Evolutionary conservation across 176 grass and related monocot species (phyloP).

Genomic region (Avena insularis): DNA sequence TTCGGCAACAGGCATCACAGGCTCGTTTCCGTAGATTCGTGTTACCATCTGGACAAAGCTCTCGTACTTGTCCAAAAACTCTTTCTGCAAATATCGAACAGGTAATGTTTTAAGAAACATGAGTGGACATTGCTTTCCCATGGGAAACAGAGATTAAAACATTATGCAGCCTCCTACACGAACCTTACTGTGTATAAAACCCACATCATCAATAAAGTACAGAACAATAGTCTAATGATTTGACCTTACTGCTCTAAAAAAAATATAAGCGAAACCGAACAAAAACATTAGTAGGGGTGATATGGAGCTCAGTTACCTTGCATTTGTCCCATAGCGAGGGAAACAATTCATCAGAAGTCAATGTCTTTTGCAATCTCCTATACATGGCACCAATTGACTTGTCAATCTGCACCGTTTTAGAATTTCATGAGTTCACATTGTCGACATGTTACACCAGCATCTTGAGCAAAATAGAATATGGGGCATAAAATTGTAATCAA

Average conservation of each 20-base stretch:
- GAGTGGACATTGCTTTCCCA: not conserved
- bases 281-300: not conserved
- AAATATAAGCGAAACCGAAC: not conserved
- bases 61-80: constrained; percentile 87
- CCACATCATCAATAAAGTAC: not conserved
- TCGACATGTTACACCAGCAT: constrained; percentile 1
- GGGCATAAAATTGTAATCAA: not conserved
- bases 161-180: not conserved
- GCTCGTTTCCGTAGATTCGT: constrained; percentile 80
- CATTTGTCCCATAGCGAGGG: constrained; percentile 95
- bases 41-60: constrained; percentile 86
- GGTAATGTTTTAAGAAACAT: not conserved
- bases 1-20: constrained; percentile 67
- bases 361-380: constrained; percentile 84
- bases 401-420: constrained; percentile 70
- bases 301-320: constrained; percentile 60
- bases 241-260: constrained; percentile 21
- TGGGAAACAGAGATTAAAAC: not conserved
- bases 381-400: constrained; percentile 87
- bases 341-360: constrained; percentile 86
- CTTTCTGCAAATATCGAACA: constrained; percentile 66
- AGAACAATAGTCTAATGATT: not conserved
- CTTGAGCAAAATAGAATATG: constrained; percentile 26
- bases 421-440: constrained; percentile 26
- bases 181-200: not conserved